Evolutionary conservation across 2,329 filamentous ascomycete genomes (phyloP).

Genomic region (Boeremia exigua): DNA sequence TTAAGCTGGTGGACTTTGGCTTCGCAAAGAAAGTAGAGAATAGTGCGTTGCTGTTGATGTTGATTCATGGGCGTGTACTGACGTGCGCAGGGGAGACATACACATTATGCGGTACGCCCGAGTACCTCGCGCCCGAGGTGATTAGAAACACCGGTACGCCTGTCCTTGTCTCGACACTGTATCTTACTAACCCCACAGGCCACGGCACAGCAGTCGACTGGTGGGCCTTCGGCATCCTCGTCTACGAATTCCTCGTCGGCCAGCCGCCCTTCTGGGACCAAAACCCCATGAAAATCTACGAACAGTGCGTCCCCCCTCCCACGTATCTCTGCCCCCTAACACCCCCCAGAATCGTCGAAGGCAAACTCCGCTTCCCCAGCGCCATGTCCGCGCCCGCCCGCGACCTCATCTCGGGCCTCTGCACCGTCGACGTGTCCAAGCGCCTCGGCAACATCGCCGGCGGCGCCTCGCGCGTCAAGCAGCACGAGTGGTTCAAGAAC

Average conservation of each 20-base stretch:
- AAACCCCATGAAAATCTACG: constrained; percentile 86
- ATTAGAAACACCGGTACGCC: constrained; percentile 78
- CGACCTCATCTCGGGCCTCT: constrained; percentile 77
- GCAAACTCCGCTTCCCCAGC: constrained; percentile 75
- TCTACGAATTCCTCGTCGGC: constrained; percentile 84
- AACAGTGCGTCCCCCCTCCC: constrained; percentile 55
- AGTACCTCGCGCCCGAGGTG: constrained; percentile 84
- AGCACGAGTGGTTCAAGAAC: constrained; percentile 75
- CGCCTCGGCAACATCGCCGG: constrained; percentile 80
- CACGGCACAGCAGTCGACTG: constrained; percentile 78
- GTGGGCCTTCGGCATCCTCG: constrained; percentile 85
- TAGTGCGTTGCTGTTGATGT: constrained; percentile 47
- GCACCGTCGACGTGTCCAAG: constrained; percentile 78
- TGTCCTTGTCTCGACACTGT: neutral
- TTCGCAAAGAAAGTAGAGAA: constrained; percentile 80
- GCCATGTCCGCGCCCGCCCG: constrained; percentile 72
- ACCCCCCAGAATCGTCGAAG: constrained; percentile 72
- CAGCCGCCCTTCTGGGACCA: constrained; percentile 89
- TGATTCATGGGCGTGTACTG: constrained; percentile 3
- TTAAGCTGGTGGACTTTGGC: constrained; percentile 84
- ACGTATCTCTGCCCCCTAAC: neutral
- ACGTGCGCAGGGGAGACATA: constrained; percentile 69
- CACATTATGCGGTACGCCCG: constrained; percentile 81
- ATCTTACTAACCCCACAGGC: no score
- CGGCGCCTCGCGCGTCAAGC: constrained; percentile 73